A percentile compares a stretch with the other conserved stretches of the same genome.
phyloP scores from a whole-genome alignment of 2,329 filamentous ascomycete species.

The Trichoderma semiorbis region DNA sequence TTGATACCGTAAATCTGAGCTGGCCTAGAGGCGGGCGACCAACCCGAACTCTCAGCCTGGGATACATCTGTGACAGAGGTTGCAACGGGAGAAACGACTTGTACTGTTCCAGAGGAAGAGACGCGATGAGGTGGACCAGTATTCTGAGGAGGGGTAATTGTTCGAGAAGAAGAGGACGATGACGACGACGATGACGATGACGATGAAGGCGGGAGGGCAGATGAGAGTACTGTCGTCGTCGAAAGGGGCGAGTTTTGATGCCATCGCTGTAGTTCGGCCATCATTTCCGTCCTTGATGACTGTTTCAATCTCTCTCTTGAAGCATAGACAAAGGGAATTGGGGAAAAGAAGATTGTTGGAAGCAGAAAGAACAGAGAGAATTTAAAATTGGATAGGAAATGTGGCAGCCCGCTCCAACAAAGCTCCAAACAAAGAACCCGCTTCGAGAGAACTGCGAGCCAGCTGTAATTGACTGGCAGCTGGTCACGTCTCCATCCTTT shows the following conservation, averaged over 20 bases:
- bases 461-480: background rate
- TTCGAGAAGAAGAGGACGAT: background rate
- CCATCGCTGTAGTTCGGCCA: background rate
- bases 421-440: background rate
- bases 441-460: background rate
- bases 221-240: background rate
- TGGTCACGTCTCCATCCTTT: background rate
- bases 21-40: background rate
- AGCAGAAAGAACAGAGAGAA: background rate
- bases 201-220: background rate
- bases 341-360: background rate
- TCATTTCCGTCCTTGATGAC: background rate
- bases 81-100: background rate
- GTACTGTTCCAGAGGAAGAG: background rate
- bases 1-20: background rate
- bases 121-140: background rate
- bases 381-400: accelerated
- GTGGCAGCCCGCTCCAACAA: too few species aligned
- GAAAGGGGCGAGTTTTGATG: background rate
- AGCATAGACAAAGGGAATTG: background rate
- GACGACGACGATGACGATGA: background rate
- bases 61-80: background rate
- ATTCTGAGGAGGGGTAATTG: background rate
- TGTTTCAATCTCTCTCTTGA: background rate
- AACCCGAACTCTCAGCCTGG: background rate